phyloP scores from a whole-genome alignment of 148 eudicot genomes.

The Cornus kousa region DNA sequence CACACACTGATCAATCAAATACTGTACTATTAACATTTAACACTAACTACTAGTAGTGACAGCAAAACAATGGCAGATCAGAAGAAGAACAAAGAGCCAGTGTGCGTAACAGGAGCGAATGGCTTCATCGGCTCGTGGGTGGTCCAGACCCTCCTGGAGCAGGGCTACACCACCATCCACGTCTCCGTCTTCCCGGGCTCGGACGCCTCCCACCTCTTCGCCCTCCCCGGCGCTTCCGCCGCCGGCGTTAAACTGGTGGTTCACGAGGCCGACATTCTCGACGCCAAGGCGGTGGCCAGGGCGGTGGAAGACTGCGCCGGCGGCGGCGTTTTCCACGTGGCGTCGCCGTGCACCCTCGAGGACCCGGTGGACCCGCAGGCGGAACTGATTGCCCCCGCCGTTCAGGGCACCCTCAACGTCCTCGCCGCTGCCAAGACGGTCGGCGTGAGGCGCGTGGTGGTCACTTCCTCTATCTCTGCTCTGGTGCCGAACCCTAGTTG shows the following conservation, averaged over 20 bases:
- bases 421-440: conserved; percentile 53
- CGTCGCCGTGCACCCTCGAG: conserved; percentile 77
- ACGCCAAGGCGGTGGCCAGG: conserved; percentile 37
- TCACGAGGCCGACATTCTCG: conserved; percentile 59
- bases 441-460: conserved; percentile 66
- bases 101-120: conserved; percentile 63
- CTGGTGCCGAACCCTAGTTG: conserved; percentile 81
- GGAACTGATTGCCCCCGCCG: conserved; percentile 78
- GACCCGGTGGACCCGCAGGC: conserved; percentile 66
- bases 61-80: not conserved
- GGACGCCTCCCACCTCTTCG: conserved; percentile 48
- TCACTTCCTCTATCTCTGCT: conserved; percentile 77
- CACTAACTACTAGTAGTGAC: no score
- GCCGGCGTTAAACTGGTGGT: conserved; percentile 24
- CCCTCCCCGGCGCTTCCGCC: conserved; percentile 26
- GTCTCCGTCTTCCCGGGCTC: conserved; percentile 66
- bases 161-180: conserved; percentile 23
- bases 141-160: conserved; percentile 17
- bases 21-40: no score
- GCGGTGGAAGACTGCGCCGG: conserved; percentile 56
- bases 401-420: conserved; percentile 70
- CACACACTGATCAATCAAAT: no score
- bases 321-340: conserved; percentile 85
- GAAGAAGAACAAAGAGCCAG: not conserved
- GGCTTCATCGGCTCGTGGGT: conserved; percentile 91